These are phyloP conservation scores for Euphrasia confusa DNA, from an alignment of 257 asterid species.

Conservation along the genomic window DNA sequence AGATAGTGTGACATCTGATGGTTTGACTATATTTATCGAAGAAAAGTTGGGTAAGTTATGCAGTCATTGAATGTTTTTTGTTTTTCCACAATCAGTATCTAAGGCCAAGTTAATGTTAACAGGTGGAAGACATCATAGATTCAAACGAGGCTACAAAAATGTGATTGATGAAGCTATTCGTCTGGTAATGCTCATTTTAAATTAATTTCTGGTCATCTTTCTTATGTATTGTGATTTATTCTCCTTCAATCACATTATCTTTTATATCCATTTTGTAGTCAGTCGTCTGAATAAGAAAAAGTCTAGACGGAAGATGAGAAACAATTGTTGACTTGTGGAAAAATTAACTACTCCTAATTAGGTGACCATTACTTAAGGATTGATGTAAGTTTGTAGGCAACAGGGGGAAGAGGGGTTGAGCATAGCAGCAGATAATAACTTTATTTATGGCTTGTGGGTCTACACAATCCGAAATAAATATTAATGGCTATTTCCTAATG, in stretches of 20 bases:
- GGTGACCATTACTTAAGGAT: too few species aligned
- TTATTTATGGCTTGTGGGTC: neutral
- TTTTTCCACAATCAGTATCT: constrained; percentile 22
- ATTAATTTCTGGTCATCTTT: constrained; percentile 6
- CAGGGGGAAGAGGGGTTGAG: neutral
- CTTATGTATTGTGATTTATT: neutral
- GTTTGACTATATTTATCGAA: constrained; percentile 85
- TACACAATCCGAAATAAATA: neutral
- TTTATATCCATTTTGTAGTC: neutral
- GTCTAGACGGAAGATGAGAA: too few species aligned
- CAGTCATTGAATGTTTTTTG: constrained; percentile 7
- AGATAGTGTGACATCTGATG: constrained; percentile 98
- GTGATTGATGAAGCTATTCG: constrained; percentile 98
- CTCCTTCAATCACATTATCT: neutral
- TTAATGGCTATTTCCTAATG: neutral
- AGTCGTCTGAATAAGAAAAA: too few species aligned
- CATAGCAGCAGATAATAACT: neutral
- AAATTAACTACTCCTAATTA: too few species aligned
- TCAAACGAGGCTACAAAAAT: constrained; percentile 99
- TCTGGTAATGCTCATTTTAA: constrained; percentile 46
- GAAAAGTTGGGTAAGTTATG: constrained; percentile 74
- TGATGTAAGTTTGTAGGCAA: too few species aligned
- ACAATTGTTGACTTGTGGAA: too few species aligned
- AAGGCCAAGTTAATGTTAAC: constrained; percentile 25
- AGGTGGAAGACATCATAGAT: constrained; percentile 96